phyloP scores from a whole-genome alignment of 495 filamentous ascomycete species.

The Friedmanniomyces simplex region DNA sequence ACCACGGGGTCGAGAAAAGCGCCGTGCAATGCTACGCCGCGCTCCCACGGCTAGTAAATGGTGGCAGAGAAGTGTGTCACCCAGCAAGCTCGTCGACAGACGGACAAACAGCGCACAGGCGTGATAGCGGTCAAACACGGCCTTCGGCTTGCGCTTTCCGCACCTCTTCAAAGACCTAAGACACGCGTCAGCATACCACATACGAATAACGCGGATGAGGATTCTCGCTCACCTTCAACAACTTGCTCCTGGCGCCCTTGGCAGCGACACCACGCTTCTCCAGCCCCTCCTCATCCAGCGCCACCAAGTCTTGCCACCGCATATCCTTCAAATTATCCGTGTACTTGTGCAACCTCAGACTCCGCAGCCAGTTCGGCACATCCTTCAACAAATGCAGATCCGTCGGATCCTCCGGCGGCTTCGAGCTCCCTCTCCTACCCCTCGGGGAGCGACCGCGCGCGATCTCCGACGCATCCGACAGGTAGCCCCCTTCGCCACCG shows the following conservation, averaged over 20 bases:
- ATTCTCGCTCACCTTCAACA: conserved; percentile 67
- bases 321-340: conserved; percentile 96
- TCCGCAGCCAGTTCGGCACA: conserved; percentile 92
- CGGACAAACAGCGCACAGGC: not conserved
- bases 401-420: conserved; percentile 95
- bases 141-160: conserved; percentile 47
- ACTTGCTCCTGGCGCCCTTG: conserved; percentile 88
- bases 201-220: too few relatives aligned
- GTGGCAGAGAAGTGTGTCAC: not conserved
- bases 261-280: conserved; percentile 93
- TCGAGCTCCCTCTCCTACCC: conserved; percentile 86
- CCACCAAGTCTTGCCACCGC: conserved; percentile 88
- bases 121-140: conserved; percentile 1
- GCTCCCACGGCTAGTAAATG: not conserved
- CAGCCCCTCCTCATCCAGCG: conserved; percentile 85
- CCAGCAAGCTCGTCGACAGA: not conserved
- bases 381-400: conserved; percentile 86
- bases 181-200: too few relatives aligned
- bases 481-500: conserved; percentile 56
- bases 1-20: too few relatives aligned
- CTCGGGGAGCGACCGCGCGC: conserved; percentile 82
- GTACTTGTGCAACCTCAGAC: conserved; percentile 92
- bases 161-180: conserved; percentile 80
- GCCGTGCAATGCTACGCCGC: not conserved
- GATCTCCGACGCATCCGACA: conserved; percentile 89